These are phyloP conservation scores for Vigna reflexopilosa DNA, from an alignment of 306 rosid species.

Conservation along the genomic window DNA sequence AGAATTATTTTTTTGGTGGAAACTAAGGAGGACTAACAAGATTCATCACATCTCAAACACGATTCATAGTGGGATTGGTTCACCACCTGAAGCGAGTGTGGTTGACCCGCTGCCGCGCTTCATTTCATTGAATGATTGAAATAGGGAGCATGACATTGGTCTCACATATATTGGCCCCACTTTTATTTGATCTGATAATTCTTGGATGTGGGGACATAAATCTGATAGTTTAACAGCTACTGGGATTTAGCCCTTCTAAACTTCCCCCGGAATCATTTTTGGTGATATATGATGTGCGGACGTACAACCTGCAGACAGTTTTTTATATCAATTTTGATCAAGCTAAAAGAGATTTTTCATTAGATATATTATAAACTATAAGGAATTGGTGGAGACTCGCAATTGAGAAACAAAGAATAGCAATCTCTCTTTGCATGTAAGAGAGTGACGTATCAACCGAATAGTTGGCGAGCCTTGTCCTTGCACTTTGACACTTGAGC, in stretches of 20 bases:
- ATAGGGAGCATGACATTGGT: conserved; percentile 1
- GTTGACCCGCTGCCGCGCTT: conserved; percentile 32
- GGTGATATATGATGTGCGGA: conserved; percentile 35
- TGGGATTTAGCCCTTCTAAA: conserved; percentile 38
- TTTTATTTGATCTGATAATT: conserved; percentile 44
- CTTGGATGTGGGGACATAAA: neutral
- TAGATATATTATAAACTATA: conserved; percentile 22
- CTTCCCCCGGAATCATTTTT: conserved; percentile 33
- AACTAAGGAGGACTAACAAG: conserved; percentile 19
- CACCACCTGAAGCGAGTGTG: conserved; percentile 23
- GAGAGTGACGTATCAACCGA: conserved; percentile 68
- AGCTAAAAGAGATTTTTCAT: conserved; percentile 18
- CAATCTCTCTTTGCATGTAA: conserved; percentile 47
- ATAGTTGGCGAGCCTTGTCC: conserved; percentile 48
- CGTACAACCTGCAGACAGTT: conserved; percentile 44
- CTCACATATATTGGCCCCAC: conserved; percentile 6
- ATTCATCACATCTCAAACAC: conserved; percentile 9
- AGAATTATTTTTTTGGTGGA: neutral
- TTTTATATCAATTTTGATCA: conserved; percentile 14
- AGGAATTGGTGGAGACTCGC: conserved; percentile 60
- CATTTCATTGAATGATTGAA: conserved; percentile 1
- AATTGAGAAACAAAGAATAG: conserved; percentile 46
- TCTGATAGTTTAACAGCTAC: conserved; percentile 49
- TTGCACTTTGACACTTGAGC: conserved; percentile 25
- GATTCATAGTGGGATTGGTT: conserved; percentile 7